Evolutionary conservation across 805 yeast genomes (phyloP).

Genomic region (Maudiozyma barnettii): DNA sequence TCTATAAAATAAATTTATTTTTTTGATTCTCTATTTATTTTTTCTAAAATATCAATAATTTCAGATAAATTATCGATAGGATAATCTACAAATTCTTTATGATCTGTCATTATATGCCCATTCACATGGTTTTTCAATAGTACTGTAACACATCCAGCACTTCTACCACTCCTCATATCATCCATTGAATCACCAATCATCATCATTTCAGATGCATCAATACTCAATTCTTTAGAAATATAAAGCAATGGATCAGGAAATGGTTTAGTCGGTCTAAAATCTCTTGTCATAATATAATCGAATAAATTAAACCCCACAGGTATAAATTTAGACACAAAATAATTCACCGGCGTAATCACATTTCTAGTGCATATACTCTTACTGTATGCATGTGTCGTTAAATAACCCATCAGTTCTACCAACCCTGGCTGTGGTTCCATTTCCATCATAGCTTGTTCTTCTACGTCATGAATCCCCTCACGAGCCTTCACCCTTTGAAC

Average conservation of each 20-base stretch:
- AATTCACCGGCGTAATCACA: conserved; percentile 41
- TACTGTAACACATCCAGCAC: conserved; percentile 55
- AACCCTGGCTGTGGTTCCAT: conserved; percentile 47
- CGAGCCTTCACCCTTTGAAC: conserved; percentile 37
- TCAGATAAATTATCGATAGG: conserved; percentile 15
- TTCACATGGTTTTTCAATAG: conserved; percentile 46
- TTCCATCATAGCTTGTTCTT: conserved; percentile 49
- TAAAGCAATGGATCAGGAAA: conserved; percentile 52
- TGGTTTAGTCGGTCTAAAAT: conserved; percentile 61
- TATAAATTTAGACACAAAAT: conserved; percentile 39
- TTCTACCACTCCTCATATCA: conserved; percentile 54
- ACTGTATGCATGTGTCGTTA: conserved; percentile 28
- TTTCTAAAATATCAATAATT: conserved; percentile 6
- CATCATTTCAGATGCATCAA: conserved; percentile 37
- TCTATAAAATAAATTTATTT: too few relatives aligned
- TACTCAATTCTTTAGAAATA: conserved; percentile 42
- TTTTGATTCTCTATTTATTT: neutral
- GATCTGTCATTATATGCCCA: conserved; percentile 31
- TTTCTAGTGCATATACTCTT: conserved; percentile 60
- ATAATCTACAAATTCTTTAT: conserved; percentile 22
- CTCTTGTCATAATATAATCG: conserved; percentile 51
- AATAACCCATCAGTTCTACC: conserved; percentile 31
- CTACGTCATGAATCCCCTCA: conserved; percentile 41
- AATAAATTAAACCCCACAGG: conserved; percentile 31
- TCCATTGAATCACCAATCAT: conserved; percentile 73